Base-by-base conservation (phyloP, 2,329 filamentous ascomycete species). In the Fusarium aywerte region DNA sequence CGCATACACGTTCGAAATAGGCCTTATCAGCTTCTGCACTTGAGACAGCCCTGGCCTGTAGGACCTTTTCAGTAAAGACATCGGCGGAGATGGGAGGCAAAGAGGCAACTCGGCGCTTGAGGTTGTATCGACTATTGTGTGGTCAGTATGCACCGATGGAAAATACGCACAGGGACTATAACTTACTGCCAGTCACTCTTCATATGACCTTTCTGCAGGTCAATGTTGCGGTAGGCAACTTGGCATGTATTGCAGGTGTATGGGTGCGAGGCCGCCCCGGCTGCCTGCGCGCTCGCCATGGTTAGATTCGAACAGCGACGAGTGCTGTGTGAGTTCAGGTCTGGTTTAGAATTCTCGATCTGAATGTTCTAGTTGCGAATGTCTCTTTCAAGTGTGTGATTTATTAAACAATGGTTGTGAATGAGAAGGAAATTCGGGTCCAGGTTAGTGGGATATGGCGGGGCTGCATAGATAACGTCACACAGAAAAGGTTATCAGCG, bases 241-340 rank as follows among this genome's bases (percentile, higher is more conserved):
- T 97, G 93, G 77, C 96, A 99, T 59, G 94, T 96, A 80, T 98
- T 99, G 88, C 96, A 99, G 56, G 95, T 98, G 81, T 95, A 99
- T 3, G 96, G 95, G 77, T 97, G 93, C 25, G 90, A 85, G 31
- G 86, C 75, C 44, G 73, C 70, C 51, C 73, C 58, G 29, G 76
- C 72, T 50, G 77, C 67, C 60, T 78, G 76, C 49, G 69, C 73
- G 65, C 75, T 78, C 64, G 85, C 82, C 86, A 88, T 88, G 59
- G 25, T 61, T 29, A 25, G 27, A 44, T 23, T 33, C 33, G 35
- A 49, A 49, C 18, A 40, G 31, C 11, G 40, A 21, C n/a, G n/a
- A 33, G 16, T 36, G 13, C 23, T 31, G n/a, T 35, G 25, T 31
- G 10, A 18, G 20, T 45, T 18, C n/a, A 43, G 20, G 13, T 16